These are phyloP conservation scores for Saccharomyces paradoxus DNA, from an alignment of 805 yeast species.

Conservation along the genomic window DNA sequence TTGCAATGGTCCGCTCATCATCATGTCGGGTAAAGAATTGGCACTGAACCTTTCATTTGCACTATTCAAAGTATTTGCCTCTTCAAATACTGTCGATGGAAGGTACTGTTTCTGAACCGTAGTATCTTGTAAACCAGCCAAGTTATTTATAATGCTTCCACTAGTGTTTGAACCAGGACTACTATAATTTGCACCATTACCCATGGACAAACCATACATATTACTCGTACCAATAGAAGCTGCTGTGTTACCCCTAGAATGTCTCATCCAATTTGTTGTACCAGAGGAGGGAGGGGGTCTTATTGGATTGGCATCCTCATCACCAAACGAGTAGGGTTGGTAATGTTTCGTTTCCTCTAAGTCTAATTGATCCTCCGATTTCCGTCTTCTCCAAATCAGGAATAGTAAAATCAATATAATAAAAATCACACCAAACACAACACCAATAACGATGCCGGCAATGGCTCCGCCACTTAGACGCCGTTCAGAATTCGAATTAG, in stretches of 20 bases:
- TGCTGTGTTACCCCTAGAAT: conserved; percentile 6
- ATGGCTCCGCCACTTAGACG: conserved; percentile 40
- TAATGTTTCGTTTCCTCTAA: conserved; percentile 35
- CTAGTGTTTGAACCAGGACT: background rate
- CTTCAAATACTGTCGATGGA: conserved; percentile 12
- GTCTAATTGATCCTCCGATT: conserved; percentile 31
- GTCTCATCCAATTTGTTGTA: conserved; percentile 9
- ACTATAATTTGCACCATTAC: background rate
- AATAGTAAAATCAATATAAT: conserved; percentile 34
- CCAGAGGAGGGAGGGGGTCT: conserved; percentile 14
- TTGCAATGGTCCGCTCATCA: conserved; percentile 36
- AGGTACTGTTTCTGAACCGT: background rate
- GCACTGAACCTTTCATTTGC: conserved; percentile 46
- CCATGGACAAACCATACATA: background rate
- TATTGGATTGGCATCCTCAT: conserved; percentile 23
- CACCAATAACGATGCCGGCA: conserved; percentile 55
- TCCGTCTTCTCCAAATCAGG: conserved; percentile 36
- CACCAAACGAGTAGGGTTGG: conserved; percentile 32
- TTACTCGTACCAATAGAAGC: background rate
- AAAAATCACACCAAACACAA: conserved; percentile 36
- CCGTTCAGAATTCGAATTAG: conserved; percentile 1
- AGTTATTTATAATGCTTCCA: background rate
- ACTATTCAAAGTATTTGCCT: conserved; percentile 12
- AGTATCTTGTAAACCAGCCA: background rate
- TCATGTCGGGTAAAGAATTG: conserved; percentile 44